Base-by-base conservation (phyloP, 352 stramenopile species). In the Globisporangium mamillatum region DNA sequence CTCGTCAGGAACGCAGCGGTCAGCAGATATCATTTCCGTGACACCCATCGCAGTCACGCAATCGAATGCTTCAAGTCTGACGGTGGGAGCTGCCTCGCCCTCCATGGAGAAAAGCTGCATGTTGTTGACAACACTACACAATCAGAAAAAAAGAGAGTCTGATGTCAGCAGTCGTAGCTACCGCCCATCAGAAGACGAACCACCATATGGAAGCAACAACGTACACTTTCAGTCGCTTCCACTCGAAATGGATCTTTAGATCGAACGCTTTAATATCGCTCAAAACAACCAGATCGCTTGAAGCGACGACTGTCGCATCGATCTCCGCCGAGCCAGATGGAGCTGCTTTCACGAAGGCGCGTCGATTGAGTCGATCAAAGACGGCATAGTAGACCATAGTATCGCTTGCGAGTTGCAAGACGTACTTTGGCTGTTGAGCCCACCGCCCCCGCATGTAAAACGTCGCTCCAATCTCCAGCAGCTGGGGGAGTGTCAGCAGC, bases 31-130 rank as follows among this genome's bases (percentile, higher is more conserved):
- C 3, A 56, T 6, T 1, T 10, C 22, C 8, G 24, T 10, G 29
- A 65, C n/a, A 0, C 62, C 70, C 46, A 75, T 73, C n/a, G 70
- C 67, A 9, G 63, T 67, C 18, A 73, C 67, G 16, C 70, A 75
- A 10, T 60, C 70, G 50, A 75, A 73, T 0, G 27, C 24, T 34
- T 63, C 22, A 14, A 73, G 34, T 0, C n/a, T 36, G 25, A 70
- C 9, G 32, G 34, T 25, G 25, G 41, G 4, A 24, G 36, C 22
- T 22, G 62, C 66, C 27, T 44, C 59, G 52, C 48, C 24, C 6
- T 60, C 58, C 12, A 71, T 8, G 2, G 60, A 63, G 52, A 71
- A 71, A 4, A 63, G 27, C 27, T 41, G 52, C 22, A 32, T 14
- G n/a, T 34, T 56, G 50, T 71, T 55, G 10, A 64, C 34, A 18